Percentiles rank a stretch among this genome's conserved stretches.
These are phyloP conservation scores for Fragaria nilgerrensis DNA, from an alignment of 306 rosid genomes.

Conservation along the genomic window DNA sequence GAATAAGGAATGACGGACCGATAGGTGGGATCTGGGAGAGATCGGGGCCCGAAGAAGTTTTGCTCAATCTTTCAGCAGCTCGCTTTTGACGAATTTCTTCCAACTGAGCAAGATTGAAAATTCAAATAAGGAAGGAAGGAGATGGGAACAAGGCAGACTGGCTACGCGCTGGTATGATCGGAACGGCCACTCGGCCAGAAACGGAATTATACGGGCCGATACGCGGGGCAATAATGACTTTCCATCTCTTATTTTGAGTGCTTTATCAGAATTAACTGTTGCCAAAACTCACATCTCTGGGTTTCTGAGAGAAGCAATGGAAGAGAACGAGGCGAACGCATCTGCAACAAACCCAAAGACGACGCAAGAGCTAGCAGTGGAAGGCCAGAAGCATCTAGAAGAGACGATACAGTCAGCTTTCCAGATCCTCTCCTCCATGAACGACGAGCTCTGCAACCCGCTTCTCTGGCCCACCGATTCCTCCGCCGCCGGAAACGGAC, in stretches of 20 bases:
- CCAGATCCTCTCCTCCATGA: constrained; percentile 92
- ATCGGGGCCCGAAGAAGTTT: constrained; percentile 84
- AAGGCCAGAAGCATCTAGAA: constrained; percentile 77
- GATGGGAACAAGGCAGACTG: no score
- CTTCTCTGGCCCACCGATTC: constrained; percentile 64
- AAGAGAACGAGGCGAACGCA: constrained; percentile 39
- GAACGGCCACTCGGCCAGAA: no score
- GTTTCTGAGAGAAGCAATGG: constrained; percentile 35
- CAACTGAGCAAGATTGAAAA: constrained; percentile 39
- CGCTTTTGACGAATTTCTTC: constrained; percentile 94
- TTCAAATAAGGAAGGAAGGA: not conserved
- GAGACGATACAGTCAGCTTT: constrained; percentile 83
- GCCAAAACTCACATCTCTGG: no score
- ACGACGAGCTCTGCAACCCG: constrained; percentile 94
- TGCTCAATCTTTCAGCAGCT: constrained; percentile 79
- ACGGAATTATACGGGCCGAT: no score
- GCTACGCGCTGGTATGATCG: no score
- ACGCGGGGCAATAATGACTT: no score
- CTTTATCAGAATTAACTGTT: no score
- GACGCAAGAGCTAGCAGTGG: constrained; percentile 77
- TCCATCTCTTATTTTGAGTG: no score
- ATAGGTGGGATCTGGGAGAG: constrained; percentile 44
- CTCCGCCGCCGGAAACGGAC: constrained; percentile 30
- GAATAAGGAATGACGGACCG: constrained; percentile 34
- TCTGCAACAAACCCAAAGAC: constrained; percentile 36